A percentile compares a stretch with the other conserved stretches of the same genome.
phyloP scores from a whole-genome alignment of 768 basidiomycete genomes.

The Mycena amicta region DNA sequence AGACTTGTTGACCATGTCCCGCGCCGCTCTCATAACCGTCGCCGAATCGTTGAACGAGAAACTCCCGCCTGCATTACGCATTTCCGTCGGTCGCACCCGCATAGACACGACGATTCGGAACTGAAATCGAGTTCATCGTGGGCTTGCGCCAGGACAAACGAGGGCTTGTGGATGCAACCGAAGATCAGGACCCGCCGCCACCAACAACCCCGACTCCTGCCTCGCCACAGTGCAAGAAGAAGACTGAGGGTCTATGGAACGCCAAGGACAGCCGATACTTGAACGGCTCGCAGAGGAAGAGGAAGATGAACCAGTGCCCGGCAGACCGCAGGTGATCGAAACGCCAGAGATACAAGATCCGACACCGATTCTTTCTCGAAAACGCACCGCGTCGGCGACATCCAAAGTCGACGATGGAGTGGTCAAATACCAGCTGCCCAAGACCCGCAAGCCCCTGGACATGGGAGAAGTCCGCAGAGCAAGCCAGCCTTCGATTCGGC shows the following conservation, averaged over 20 bases:
- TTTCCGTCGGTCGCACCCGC: constrained; percentile 44
- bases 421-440: constrained; percentile 8
- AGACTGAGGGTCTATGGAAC: constrained; percentile 17
- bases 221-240: not conserved
- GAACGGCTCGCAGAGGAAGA: constrained; percentile 21
- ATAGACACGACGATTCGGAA: constrained; percentile 49
- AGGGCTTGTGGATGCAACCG: constrained; percentile 13
- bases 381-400: constrained; percentile 8
- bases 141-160: constrained; percentile 45
- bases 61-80: constrained; percentile 54
- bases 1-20: constrained; percentile 67
- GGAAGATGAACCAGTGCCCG: constrained; percentile 13
- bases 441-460: constrained; percentile 12
- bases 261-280: constrained; percentile 15
- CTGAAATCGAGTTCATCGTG: constrained; percentile 61
- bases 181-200: constrained; percentile 7
- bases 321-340: not conserved
- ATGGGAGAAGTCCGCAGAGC: constrained; percentile 7
- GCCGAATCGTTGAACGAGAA: constrained; percentile 57
- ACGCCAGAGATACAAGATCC: not conserved
- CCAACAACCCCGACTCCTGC: not conserved
- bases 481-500: constrained; percentile 14
- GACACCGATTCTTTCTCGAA: constrained; percentile 7
- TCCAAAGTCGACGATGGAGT: constrained; percentile 9
- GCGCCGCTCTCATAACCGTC: constrained; percentile 52